A percentile compares a stretch with the other conserved stretches of the same genome.
Conservation (phyloP, 345 rosid genomes). For the Heritiera littoralis region DNA sequence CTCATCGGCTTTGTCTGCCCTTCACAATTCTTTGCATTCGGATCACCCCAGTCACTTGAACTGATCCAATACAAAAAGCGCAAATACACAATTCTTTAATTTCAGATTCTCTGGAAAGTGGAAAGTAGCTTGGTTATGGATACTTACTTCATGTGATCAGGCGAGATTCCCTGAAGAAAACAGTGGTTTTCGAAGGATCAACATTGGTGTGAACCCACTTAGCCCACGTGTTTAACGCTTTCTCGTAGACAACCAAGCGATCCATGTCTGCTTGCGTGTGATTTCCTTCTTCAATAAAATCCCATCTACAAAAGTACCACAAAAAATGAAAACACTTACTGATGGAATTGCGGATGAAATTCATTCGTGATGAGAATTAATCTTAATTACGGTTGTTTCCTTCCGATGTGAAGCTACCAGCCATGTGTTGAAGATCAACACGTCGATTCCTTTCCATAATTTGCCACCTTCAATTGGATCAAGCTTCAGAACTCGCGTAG, state of each 20-base stretch:
- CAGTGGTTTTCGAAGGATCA: slow-evolving; percentile 30
- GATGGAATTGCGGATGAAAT: too few relatives aligned
- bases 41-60: too few relatives aligned
- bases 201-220: slow-evolving; percentile 34
- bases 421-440: slow-evolving; percentile 74
- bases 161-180: slow-evolving; percentile 48
- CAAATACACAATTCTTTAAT: slow-evolving; percentile 28
- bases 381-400: slow-evolving; percentile 63
- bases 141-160: slow-evolving; percentile 41
- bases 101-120: too few relatives aligned
- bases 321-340: too few relatives aligned
- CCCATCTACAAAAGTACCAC: slow-evolving; percentile 18
- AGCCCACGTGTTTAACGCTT: slow-evolving; percentile 50
- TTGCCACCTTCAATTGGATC: slow-evolving; percentile 53
- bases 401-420: slow-evolving; percentile 89
- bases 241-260: slow-evolving; percentile 38
- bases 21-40: background rate
- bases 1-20: slow-evolving; percentile 33
- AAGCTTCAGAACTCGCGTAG: slow-evolving; percentile 51
- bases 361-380: too few relatives aligned
- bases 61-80: too few relatives aligned
- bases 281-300: slow-evolving; percentile 26
- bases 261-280: slow-evolving; percentile 36
- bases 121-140: background rate
- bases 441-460: slow-evolving; percentile 55